Conservation (phyloP, 805 yeast genomes). For the Komagataella populi region DNA sequence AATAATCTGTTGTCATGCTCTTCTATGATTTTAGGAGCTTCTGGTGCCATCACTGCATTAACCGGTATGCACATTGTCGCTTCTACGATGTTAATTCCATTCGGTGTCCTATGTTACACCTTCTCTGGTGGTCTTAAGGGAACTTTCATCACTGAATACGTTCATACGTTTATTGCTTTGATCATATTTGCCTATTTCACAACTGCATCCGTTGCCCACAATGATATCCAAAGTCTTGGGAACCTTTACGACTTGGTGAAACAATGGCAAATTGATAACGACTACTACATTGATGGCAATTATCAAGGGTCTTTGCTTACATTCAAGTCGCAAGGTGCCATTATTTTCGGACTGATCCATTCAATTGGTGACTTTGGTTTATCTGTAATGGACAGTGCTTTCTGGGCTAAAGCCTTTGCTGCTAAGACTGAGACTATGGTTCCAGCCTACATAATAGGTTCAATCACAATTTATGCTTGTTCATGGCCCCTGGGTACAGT, state of each 20-base stretch:
- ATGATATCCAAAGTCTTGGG: constrained; percentile 16
- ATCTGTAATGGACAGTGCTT: constrained; percentile 24
- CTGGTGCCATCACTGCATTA: constrained; percentile 16
- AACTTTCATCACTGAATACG: constrained; percentile 19
- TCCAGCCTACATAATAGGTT: constrained; percentile 23
- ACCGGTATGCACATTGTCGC: constrained; percentile 13
- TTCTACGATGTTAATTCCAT: constrained; percentile 15
- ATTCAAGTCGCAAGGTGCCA: constrained; percentile 21
- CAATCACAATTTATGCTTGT: constrained; percentile 17
- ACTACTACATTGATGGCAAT: constrained; percentile 18
- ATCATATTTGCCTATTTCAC: constrained; percentile 15
- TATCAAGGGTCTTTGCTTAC: constrained; percentile 21
- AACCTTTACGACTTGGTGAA: constrained; percentile 14
- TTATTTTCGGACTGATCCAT: constrained; percentile 21
- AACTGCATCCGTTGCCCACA: constrained; percentile 15
- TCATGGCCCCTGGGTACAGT: constrained; percentile 24
- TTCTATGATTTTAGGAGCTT: constrained; percentile 15
- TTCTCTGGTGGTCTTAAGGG: constrained; percentile 22
- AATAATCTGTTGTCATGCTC: constrained; percentile 15
- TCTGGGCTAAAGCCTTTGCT: constrained; percentile 26
- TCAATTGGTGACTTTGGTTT: constrained; percentile 23
- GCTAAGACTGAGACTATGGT: constrained; percentile 21
- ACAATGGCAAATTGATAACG: constrained; percentile 5
- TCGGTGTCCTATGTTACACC: constrained; percentile 20
- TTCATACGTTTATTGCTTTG: constrained; percentile 19